Base-by-base conservation (phyloP, 2,329 filamentous ascomycete species). In the Fusarium sp. region DNA sequence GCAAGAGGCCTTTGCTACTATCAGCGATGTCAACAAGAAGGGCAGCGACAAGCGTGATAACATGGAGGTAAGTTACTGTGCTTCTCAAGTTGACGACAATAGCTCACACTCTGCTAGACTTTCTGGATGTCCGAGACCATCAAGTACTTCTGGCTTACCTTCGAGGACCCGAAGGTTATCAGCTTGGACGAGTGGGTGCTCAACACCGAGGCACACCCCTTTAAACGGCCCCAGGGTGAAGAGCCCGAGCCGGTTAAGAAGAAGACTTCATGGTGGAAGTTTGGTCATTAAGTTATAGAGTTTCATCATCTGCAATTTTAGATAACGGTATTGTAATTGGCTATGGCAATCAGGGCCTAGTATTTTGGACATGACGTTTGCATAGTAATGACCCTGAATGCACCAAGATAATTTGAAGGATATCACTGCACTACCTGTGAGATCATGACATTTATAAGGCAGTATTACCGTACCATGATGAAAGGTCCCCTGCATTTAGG, bases 121-220 rank as follows among this genome's bases (percentile, higher is more conserved):
- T 92, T 91, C 70, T 93, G 90, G 88, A 79, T 90, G 66, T 87
- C 87, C 4, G 89, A 93, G 78, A 93, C 89, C 36, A 75, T 91
- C 64, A 93, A 92, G 75, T 92, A 92, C 68, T 92, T 92, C 58
- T 93, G 89, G 67, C 75, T 92, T 53, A 82, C 91, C 15, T 93
- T 91, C 65, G 85, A 84, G 42, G 84, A 89, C 49, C 83, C 86
- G 4, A 78, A 82, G 11, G 70, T 86, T 19, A 78, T 91, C 27
- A 89, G 82, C 73, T 75, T 93, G 68, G 89, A 93, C 72, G 83
- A 91, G 8, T 92, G 84, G 78, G 88, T 92, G 49, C 75, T 88
- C 42, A 85, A 85, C 71, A 85, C 83, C 5, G 83, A 85, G 69
- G 83, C 82, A 19, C 83, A 85, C 66, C 82, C 83, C 0, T 63